Conservation (phyloP, 352 stramenopile species). For the Phytophthora aleatoria region DNA sequence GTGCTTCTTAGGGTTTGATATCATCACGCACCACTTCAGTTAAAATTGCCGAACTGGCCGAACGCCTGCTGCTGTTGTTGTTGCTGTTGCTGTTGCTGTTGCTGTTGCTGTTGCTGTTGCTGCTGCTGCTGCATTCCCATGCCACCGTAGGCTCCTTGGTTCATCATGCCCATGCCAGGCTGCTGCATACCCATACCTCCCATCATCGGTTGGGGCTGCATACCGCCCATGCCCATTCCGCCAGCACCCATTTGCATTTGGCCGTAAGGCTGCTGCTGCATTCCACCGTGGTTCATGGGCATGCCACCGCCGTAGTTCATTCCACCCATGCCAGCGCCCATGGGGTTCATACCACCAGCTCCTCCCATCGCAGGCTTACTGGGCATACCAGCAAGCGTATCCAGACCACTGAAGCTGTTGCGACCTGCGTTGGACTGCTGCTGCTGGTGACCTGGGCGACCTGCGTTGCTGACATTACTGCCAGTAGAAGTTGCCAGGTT, state of each 20-base stretch:
- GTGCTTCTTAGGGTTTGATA: constrained; percentile 13
- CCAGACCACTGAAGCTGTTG: constrained; percentile 85
- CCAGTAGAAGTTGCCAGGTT: constrained; percentile 54
- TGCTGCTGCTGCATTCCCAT: constrained; percentile 42
- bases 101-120: constrained; percentile 58
- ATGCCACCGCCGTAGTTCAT: constrained; percentile 55
- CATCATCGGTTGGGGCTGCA: constrained; percentile 42
- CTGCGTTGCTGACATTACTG: constrained; percentile 26
- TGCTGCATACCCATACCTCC: constrained; percentile 33
- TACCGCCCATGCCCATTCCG: constrained; percentile 52
- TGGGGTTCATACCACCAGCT: constrained; percentile 53
- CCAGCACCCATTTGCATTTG: constrained; percentile 49
- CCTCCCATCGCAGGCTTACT: constrained; percentile 65
- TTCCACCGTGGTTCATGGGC: constrained; percentile 29
- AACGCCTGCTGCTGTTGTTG: constrained; percentile 67
- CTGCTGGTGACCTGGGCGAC: constrained; percentile 39
- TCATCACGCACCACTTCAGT: constrained; percentile 16
- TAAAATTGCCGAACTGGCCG: constrained; percentile 57
- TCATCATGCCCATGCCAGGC: constrained; percentile 69
- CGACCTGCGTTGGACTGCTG: constrained; percentile 36
- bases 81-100: constrained; percentile 60
- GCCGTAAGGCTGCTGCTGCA: constrained; percentile 42
- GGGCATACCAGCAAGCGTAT: constrained; percentile 81
- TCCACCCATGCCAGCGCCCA: constrained; percentile 46
- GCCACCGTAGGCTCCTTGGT: constrained; percentile 50